Percentiles rank a stretch among this genome's conserved stretches.
Conservation (phyloP, 805 yeast genomes). For the Peterozyma toletana region DNA sequence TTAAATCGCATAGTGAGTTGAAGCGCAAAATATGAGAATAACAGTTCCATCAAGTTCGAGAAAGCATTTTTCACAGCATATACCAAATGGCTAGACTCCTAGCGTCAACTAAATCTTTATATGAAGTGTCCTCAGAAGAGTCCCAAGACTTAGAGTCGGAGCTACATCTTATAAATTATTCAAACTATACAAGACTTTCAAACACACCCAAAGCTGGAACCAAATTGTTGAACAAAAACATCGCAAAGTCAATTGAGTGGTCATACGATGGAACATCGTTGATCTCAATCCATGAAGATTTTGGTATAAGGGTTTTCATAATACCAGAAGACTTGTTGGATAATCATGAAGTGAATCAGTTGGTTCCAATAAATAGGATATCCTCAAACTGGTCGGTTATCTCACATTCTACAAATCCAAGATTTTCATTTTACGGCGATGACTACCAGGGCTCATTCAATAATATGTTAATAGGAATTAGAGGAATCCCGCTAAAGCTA, state of each 20-base stretch:
- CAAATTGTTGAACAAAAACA: not conserved
- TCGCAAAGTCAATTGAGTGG: constrained; percentile 19
- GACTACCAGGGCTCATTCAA: constrained; percentile 8
- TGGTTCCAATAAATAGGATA: constrained; percentile 27
- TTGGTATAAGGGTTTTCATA: constrained; percentile 27
- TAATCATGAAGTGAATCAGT: constrained; percentile 4
- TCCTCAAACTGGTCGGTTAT: constrained; percentile 23
- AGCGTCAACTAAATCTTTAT: too few species aligned
- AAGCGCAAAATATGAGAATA: too few species aligned
- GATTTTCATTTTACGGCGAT: constrained; percentile 23
- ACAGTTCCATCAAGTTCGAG: too few species aligned
- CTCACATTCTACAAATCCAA: constrained; percentile 24
- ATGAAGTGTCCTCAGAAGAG: too few species aligned
- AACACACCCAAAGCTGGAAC: too few species aligned
- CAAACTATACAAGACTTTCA: too few species aligned
- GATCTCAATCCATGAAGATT: constrained; percentile 27
- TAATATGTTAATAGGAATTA: constrained; percentile 19
- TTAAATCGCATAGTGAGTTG: too few species aligned
- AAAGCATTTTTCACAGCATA: too few species aligned
- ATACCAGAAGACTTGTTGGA: constrained; percentile 19
- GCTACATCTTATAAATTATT: too few species aligned
- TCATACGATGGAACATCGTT: constrained; percentile 30
- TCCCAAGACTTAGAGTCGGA: too few species aligned
- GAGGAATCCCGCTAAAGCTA: constrained; percentile 28
- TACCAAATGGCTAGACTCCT: too few species aligned